Evolutionary conservation across 352 stramenopile species (phyloP), one percentile per base, ranked within the genome.

Genomic region (Pythium brassicae): DNA sequence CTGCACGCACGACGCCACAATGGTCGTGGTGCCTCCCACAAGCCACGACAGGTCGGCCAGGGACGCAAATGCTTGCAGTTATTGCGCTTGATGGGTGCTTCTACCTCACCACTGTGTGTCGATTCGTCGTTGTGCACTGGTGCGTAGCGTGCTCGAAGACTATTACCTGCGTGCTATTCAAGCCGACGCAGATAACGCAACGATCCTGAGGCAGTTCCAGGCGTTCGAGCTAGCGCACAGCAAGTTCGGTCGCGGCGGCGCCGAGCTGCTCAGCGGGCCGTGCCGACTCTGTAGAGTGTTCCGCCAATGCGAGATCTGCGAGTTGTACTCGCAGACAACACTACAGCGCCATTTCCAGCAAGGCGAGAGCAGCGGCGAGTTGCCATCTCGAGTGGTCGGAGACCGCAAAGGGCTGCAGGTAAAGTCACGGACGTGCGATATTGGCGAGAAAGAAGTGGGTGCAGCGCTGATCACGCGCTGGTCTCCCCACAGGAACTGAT

Each of bases 141-240:
- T 20, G 10, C 10, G 23, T 20, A 84, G 75, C 32, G 68, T 78
- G 11, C 49, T 89, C 32, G 78, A 89, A 49, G 80, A 90, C 45
- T 90, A 87, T 53, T 98, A 97, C 53, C 58, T 94, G 39, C 81
- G 89, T 11, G 91, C 92, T 7, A 78, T 97, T 35, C 85, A 95
- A 57, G 90, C 89, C 0, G 92, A 98, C 63, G 85, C 92, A 17
- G 79, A 88, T 55, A 96, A 94, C 55, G 89, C 90, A 9, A 89
- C 84, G 19, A 80, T 98, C 19, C 57, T 98, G 39, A 75, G 92
- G 8, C 85, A 98, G 64, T 96, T 93, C 48, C 74, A 92, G 34
- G 92, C 86, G 14, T 98, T 87, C 50, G 79, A 89, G 48, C 58
- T 73, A 15, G 77, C 79, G 15, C 96, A 94, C 57, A 76, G 88